These are phyloP conservation scores for Drechslerella coelobrocha DNA, from an alignment of 2,329 filamentous ascomycete genomes.

Conservation along the genomic window DNA sequence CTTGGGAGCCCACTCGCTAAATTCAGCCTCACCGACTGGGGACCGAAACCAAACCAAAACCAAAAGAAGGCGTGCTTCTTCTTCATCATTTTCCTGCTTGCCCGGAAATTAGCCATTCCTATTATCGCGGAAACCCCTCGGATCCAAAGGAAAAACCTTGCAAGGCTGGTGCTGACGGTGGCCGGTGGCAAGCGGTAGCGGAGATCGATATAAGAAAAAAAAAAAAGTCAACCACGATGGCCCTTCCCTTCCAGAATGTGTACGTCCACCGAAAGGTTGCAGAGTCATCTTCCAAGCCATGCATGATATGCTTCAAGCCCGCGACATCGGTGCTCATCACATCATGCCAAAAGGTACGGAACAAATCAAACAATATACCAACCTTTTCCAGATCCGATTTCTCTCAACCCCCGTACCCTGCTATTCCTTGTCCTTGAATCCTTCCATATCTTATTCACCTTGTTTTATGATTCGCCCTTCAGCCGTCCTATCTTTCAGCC, in stretches of 20 bases:
- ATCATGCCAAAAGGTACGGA: constrained; percentile 79
- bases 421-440: constrained; percentile 1
- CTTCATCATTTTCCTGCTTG: background rate
- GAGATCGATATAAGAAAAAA: too few species aligned
- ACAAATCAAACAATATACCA: constrained; percentile 13
- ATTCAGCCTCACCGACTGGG: constrained; percentile 47
- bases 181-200: too few species aligned
- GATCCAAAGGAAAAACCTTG: constrained; percentile 13
- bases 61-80: constrained; percentile 3
- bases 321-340: constrained; percentile 87
- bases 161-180: constrained; percentile 20
- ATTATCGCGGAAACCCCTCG: background rate
- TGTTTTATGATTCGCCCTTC: constrained; percentile 9
- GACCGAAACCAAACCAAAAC: constrained; percentile 10
- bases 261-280: constrained; percentile 45
- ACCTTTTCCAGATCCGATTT: constrained; percentile 39
- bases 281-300: constrained; percentile 73
- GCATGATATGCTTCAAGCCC: constrained; percentile 90
- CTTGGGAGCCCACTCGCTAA: constrained; percentile 42
- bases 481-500: constrained; percentile 36
- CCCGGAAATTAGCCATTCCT: constrained; percentile 3
- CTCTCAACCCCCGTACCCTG: too few species aligned
- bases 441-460: background rate
- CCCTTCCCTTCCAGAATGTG: constrained; percentile 45
- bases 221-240: constrained; percentile 18